phyloP scores from a whole-genome alignment of 768 basidiomycete genomes.

The Fibroporia radiculosa region DNA sequence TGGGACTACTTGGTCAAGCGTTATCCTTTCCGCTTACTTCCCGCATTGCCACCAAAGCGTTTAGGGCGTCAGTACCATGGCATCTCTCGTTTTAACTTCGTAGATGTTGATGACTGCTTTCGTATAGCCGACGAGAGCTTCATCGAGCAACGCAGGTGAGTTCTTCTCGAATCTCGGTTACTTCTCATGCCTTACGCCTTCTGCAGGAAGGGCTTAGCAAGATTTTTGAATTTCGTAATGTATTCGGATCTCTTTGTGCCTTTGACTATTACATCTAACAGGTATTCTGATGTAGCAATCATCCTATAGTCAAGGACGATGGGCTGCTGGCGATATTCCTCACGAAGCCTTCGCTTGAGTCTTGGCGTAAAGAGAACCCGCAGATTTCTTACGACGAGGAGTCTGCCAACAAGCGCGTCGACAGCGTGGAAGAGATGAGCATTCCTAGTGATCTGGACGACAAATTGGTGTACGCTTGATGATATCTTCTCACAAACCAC shows the following conservation, averaged over 20 bases:
- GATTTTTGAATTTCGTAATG: slow-evolving; percentile 77
- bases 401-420: slow-evolving; percentile 69
- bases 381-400: slow-evolving; percentile 82
- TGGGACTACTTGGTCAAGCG: slow-evolving; percentile 80
- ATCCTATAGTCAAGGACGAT: slow-evolving; percentile 87
- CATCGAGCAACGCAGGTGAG: slow-evolving; percentile 80
- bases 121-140: slow-evolving; percentile 77
- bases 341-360: slow-evolving; percentile 75
- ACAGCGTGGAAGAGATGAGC: slow-evolving; percentile 80
- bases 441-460: slow-evolving; percentile 91
- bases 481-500: background rate
- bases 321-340: slow-evolving; percentile 77
- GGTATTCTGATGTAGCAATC: slow-evolving; percentile 47
- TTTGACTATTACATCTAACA: slow-evolving; percentile 5
- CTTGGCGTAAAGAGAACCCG: slow-evolving; percentile 80
- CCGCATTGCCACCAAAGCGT: slow-evolving; percentile 85
- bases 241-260: slow-evolving; percentile 25
- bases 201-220: slow-evolving; percentile 64
- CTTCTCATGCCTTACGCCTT: background rate
- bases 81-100: background rate
- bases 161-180: background rate
- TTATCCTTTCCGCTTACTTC: slow-evolving; percentile 91
- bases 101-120: slow-evolving; percentile 4
- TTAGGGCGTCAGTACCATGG: slow-evolving; percentile 62
- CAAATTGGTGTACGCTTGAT: slow-evolving; percentile 58